Evolutionary conservation across 208 protist species (phyloP), one percentile per base, ranked within the genome.

Genomic region (Herpetomonas tarakana): DNA sequence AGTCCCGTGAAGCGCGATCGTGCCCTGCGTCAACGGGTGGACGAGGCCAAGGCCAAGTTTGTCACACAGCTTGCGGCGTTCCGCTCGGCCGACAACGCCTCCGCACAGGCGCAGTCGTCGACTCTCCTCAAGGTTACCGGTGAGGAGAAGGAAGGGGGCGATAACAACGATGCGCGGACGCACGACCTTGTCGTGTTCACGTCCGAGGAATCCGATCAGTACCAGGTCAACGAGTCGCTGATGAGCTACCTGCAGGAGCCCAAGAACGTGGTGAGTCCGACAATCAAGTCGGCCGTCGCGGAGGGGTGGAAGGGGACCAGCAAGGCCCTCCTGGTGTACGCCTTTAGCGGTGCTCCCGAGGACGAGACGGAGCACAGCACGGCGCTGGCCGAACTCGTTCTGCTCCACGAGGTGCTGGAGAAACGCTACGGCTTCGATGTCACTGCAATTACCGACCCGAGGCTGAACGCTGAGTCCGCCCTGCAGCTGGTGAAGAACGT

Each of bases 361-460:
- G 38, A 1, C 11, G 25, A 27, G 21, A 25, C 39, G 0, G n/a
- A 41, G 28, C 50, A 51, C 16, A 55, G 52, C 25, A 83, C 77
- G 7, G 51, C 52, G 21, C 51, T 68, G 18, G 50, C 31, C 28
- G 77, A 83, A 59, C 49, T 83, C 29, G 56, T 55, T 0, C 35
- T 75, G 27, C 62, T 83, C 31, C 68, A 69, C 28, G 77, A 83
- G n/a, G 52, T 71, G 2, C 62, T 83, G 19, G 25, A 41, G n/a
- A 52, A 65, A 16, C 71, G 68, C 11, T 76, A 83, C 52, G 71
- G 60, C 35, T 83, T 83, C 60, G 60, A 59, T 25, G 73, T 83
- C 1, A 9, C 57, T 6, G 35, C 35, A 31, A 55, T 58, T 21
- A 28, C 28, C 51, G 25, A 72, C 56, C 47, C 39, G 55, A 41